Percentiles rank a stretch among this genome's conserved stretches.
Conservation (phyloP, 768 basidiomycete species). For the Mycena polygramma region DNA sequence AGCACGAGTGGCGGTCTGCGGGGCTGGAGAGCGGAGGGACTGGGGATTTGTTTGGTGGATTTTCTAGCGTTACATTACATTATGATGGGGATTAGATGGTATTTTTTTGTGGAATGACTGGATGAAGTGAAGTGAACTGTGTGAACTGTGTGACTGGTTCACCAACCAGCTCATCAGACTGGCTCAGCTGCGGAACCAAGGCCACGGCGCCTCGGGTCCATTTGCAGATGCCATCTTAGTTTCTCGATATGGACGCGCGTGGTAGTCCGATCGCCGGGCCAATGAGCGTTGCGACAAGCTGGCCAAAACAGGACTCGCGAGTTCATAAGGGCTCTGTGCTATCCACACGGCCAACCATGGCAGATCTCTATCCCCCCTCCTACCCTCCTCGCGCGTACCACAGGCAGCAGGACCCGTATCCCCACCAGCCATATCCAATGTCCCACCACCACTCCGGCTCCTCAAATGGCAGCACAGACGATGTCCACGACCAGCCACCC, state of each 20-base stretch:
- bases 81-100: constrained; percentile 75
- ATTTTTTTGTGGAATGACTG: neutral
- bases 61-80: constrained; percentile 90
- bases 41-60: constrained; percentile 85
- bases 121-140: neutral
- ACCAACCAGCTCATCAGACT: neutral
- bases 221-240: neutral
- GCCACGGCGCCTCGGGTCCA: constrained; percentile 15
- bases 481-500: constrained; percentile 63
- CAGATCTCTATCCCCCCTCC: constrained; percentile 64
- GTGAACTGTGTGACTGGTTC: neutral
- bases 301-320: neutral
- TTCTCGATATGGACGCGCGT: neutral
- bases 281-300: neutral
- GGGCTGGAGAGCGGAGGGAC: constrained; percentile 47
- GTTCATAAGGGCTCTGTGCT: constrained; percentile 25
- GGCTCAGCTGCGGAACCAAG: neutral
- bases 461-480: constrained; percentile 57
- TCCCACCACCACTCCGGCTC: constrained; percentile 57
- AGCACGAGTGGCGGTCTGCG: constrained; percentile 44
- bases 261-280: constrained; percentile 27
- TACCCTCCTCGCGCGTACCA: constrained; percentile 39
- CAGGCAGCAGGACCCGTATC: constrained; percentile 46
- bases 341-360: constrained; percentile 56
- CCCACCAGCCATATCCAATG: constrained; percentile 48